Evolutionary conservation across 495 filamentous ascomycete genomes (phyloP).

Genomic region (Podospora pseudopauciseta): DNA sequence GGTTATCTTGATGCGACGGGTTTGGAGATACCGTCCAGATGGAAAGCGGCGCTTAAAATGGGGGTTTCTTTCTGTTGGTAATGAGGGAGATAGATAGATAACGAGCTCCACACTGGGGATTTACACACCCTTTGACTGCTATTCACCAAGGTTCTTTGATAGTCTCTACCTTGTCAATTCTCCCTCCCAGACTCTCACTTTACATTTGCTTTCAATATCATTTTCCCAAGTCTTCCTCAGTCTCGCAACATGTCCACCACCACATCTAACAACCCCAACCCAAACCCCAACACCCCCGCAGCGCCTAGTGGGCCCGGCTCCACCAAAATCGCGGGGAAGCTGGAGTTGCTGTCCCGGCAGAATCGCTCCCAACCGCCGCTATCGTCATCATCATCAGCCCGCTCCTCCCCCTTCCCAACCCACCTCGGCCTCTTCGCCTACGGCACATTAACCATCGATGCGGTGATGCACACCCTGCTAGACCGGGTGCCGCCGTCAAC

Average conservation of each 20-base stretch:
- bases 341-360: not conserved
- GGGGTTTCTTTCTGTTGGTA: not conserved
- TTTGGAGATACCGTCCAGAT: not conserved
- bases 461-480: slow-evolving; percentile 10
- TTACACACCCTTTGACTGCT: too few species aligned
- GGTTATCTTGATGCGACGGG: not conserved
- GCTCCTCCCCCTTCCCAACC: not conserved
- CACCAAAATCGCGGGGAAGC: not conserved
- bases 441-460: slow-evolving; percentile 14
- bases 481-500: slow-evolving; percentile 15
- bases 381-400: not conserved
- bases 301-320: not conserved
- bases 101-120: not conserved
- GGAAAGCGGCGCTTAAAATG: not conserved
- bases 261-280: not conserved
- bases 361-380: not conserved
- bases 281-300: not conserved
- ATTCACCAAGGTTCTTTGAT: too few species aligned
- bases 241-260: not conserved
- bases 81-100: not conserved
- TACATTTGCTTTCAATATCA: not conserved
- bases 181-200: too few species aligned
- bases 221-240: not conserved
- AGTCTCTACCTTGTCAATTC: too few species aligned
- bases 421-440: slow-evolving; percentile 13